Percentiles rank a stretch among this genome's conserved stretches.
These are phyloP conservation scores for Papiliotrema nemorosa DNA, from an alignment of 1,284 basidiomycete genomes.

Conservation along the genomic window DNA sequence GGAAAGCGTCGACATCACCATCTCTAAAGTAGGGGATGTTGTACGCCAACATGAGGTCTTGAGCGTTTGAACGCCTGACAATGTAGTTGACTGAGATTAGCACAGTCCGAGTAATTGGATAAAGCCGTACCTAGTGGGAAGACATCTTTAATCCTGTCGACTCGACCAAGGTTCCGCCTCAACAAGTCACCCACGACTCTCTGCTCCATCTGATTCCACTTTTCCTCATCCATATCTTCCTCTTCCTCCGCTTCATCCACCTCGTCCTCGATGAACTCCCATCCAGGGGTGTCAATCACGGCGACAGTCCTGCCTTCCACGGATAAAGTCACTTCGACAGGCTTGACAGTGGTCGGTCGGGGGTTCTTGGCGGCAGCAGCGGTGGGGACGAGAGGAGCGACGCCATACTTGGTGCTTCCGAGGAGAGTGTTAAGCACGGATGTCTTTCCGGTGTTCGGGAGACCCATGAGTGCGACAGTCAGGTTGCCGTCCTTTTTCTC, in stretches of 20 bases:
- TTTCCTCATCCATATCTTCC: constrained; percentile 46
- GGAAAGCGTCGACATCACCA: constrained; percentile 69
- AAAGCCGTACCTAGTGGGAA: constrained; percentile 62
- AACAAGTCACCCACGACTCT: constrained; percentile 66
- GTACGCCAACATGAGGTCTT: constrained; percentile 87
- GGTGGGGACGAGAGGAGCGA: constrained; percentile 59
- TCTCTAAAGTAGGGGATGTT: constrained; percentile 77
- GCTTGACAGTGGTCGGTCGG: constrained; percentile 65
- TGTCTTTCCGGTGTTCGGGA: constrained; percentile 72
- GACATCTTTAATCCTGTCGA: constrained; percentile 85
- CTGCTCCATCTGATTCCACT: constrained; percentile 51
- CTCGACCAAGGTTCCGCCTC: constrained; percentile 73
- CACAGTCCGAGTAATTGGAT: not conserved
- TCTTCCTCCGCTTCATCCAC: constrained; percentile 36
- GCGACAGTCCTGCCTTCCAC: constrained; percentile 53
- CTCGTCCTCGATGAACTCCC: constrained; percentile 57
- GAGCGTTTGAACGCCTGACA: constrained; percentile 65
- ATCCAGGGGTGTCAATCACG: constrained; percentile 81
- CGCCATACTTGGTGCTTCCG: constrained; percentile 47
- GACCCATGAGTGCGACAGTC: constrained; percentile 67
- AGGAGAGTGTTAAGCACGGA: constrained; percentile 74
- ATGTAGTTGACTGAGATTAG: constrained; percentile 62
- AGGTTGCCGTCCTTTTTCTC: constrained; percentile 43
- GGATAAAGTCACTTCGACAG: constrained; percentile 60
- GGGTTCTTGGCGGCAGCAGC: constrained; percentile 55